These are phyloP conservation scores for Parmales sp. DNA, from an alignment of 108 stramenopile genomes.

Conservation along the genomic window DNA sequence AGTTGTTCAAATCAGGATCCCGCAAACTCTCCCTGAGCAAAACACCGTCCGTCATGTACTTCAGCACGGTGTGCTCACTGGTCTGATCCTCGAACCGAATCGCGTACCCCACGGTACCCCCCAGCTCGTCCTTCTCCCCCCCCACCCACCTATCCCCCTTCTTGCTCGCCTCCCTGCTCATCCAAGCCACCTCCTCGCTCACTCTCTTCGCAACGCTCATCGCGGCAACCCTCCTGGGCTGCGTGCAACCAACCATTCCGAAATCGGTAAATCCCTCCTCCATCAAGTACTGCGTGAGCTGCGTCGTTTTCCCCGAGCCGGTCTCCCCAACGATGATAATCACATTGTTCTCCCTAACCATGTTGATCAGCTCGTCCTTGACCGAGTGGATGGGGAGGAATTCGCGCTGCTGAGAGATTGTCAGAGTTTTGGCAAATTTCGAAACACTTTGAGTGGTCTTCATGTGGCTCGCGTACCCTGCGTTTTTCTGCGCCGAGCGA, in stretches of 20 bases:
- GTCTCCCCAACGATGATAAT: constrained; percentile 93
- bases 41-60: constrained; percentile 97
- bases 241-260: constrained; percentile 94
- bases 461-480: constrained; percentile 77
- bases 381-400: constrained; percentile 90
- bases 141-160: too few relatives aligned
- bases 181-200: constrained; percentile 82
- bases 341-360: constrained; percentile 87
- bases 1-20: constrained; percentile 87
- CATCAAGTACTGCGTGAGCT: constrained; percentile 92
- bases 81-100: constrained; percentile 98
- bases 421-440: constrained; percentile 70
- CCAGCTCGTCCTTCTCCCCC: constrained; percentile 70
- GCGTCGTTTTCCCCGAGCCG: constrained; percentile 87
- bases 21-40: constrained; percentile 83
- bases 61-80: constrained; percentile 64
- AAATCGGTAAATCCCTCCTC: constrained; percentile 87
- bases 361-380: constrained; percentile 76
- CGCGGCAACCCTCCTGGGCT: constrained; percentile 85
- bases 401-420: constrained; percentile 83
- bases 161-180: constrained; percentile 40
- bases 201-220: constrained; percentile 99
- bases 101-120: constrained; percentile 90
- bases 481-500: too few relatives aligned
- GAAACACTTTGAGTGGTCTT: constrained; percentile 29